These are phyloP conservation scores for Geotrichum europaeum DNA, from an alignment of 1,139 yeast species.

Conservation along the genomic window DNA sequence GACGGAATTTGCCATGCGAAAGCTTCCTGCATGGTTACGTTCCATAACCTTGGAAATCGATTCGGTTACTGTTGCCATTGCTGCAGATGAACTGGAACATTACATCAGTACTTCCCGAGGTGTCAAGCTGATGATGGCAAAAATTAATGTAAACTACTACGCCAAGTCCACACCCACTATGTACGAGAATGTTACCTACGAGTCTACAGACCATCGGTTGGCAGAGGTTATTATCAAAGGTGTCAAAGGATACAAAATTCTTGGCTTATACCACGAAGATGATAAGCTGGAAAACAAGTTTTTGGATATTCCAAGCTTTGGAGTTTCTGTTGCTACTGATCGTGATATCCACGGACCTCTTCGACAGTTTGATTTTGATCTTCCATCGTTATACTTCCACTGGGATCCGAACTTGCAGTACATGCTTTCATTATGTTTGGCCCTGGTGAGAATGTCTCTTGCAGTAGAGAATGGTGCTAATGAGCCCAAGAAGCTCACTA, in stretches of 20 bases:
- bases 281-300: slow-evolving; percentile 21
- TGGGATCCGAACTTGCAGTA: slow-evolving; percentile 33
- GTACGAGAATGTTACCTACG: background rate
- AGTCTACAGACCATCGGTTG: slow-evolving; percentile 10
- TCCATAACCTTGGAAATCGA: slow-evolving; percentile 27
- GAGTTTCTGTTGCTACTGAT: slow-evolving; percentile 23
- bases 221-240: slow-evolving; percentile 28
- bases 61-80: slow-evolving; percentile 29
- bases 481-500: background rate
- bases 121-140: slow-evolving; percentile 1
- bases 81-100: slow-evolving; percentile 18
- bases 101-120: slow-evolving; percentile 10
- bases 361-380: slow-evolving; percentile 22
- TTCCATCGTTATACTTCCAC: slow-evolving; percentile 27
- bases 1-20: slow-evolving; percentile 23
- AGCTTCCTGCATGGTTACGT: slow-evolving; percentile 33
- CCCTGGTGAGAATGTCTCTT: slow-evolving; percentile 22
- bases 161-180: background rate
- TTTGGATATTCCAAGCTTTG: slow-evolving; percentile 28
- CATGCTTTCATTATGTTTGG: slow-evolving; percentile 23
- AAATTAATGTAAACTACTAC: slow-evolving; percentile 3
- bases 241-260: slow-evolving; percentile 27
- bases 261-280: slow-evolving; percentile 24
- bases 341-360: slow-evolving; percentile 16
- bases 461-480: slow-evolving; percentile 5